These are phyloP conservation scores for Tetrapisispora iriomotensis DNA, from an alignment of 805 yeast species.

Conservation along the genomic window DNA sequence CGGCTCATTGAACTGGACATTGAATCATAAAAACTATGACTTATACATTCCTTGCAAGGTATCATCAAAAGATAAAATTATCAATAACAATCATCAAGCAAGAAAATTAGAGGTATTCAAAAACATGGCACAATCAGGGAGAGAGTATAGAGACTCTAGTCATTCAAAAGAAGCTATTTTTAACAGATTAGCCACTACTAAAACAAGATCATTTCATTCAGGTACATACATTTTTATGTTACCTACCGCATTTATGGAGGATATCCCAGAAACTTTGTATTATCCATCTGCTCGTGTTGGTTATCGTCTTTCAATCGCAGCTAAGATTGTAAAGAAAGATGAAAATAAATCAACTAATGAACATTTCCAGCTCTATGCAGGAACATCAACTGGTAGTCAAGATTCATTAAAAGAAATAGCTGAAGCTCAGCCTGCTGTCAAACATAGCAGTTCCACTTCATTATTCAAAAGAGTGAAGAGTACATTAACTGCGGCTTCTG, in stretches of 20 bases:
- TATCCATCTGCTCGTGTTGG: constrained; percentile 28
- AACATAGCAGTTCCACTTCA: constrained; percentile 6
- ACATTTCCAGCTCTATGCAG: not conserved
- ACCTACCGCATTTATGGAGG: constrained; percentile 50
- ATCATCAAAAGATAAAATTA: constrained; percentile 9
- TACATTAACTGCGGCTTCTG: constrained; percentile 12
- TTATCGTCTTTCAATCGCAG: constrained; percentile 13
- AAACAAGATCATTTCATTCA: constrained; percentile 32
- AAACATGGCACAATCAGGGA: constrained; percentile 4
- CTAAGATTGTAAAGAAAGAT: constrained; percentile 7
- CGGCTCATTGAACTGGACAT: constrained; percentile 40
- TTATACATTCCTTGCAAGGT: constrained; percentile 28
- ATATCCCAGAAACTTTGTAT: constrained; percentile 46
- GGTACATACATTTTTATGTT: constrained; percentile 61
- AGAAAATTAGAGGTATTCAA: constrained; percentile 7
- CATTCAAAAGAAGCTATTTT: constrained; percentile 5
- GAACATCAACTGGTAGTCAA: not conserved
- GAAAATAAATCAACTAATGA: constrained; percentile 1
- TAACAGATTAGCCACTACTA: not conserved
- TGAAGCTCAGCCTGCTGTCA: constrained; percentile 5
- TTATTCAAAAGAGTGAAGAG: constrained; percentile 22
- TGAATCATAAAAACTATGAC: constrained; percentile 34
- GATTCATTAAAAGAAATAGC: constrained; percentile 9
- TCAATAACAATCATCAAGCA: constrained; percentile 4
- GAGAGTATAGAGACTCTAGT: constrained; percentile 9